Conservation (phyloP, 2,329 filamentous ascomycete species). For the Coleophoma eucalyptorum region DNA sequence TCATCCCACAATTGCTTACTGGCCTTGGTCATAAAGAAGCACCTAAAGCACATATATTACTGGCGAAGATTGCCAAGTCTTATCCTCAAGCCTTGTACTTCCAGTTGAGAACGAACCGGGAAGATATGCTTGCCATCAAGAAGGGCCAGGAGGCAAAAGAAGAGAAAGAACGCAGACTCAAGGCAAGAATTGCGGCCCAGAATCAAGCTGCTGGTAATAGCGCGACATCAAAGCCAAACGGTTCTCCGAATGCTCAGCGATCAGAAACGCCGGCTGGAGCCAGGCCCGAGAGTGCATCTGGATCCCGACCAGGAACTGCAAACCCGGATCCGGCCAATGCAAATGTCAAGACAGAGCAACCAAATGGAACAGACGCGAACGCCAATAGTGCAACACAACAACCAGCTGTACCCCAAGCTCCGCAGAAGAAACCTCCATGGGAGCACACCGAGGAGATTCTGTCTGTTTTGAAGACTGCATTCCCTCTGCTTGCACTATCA, state of each 20-base stretch:
- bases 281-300: constrained; percentile 19
- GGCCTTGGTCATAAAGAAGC: constrained; percentile 91
- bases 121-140: constrained; percentile 91
- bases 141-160: constrained; percentile 80
- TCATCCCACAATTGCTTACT: constrained; percentile 92
- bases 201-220: constrained; percentile 11
- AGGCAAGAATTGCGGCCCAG: constrained; percentile 34
- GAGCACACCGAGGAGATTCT: constrained; percentile 96
- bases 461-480: constrained; percentile 92
- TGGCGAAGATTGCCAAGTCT: constrained; percentile 90
- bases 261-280: constrained; percentile 18
- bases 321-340: constrained; percentile 33
- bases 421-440: constrained; percentile 75
- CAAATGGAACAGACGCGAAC: constrained; percentile 11
- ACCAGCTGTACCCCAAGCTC: constrained; percentile 18
- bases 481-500: constrained; percentile 88
- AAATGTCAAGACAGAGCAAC: constrained; percentile 20
- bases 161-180: constrained; percentile 32
- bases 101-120: constrained; percentile 84
- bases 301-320: constrained; percentile 36
- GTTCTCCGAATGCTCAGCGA: constrained; percentile 23
- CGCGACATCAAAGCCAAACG: constrained; percentile 22
- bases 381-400: constrained; percentile 35
- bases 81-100: constrained; percentile 97
- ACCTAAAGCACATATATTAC: constrained; percentile 76